Conservation (phyloP, 2,329 filamentous ascomycete genomes). For the Aureobasidium leucospermi region DNA sequence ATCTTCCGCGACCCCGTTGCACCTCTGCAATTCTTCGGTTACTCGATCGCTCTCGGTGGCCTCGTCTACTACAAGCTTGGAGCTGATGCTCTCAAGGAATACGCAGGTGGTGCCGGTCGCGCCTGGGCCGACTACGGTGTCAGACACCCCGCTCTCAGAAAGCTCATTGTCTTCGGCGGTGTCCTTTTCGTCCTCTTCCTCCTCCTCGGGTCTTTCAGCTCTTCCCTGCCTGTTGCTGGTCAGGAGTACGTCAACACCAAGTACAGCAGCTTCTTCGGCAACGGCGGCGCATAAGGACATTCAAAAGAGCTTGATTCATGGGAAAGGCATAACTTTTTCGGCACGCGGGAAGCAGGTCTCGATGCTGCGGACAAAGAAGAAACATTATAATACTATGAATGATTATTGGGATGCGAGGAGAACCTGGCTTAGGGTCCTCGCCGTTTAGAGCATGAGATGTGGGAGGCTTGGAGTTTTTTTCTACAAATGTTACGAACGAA, state of each 20-base stretch:
- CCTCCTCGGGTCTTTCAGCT: slow-evolving; percentile 49
- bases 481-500: neutral
- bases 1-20: slow-evolving; percentile 74
- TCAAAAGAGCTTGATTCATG: neutral
- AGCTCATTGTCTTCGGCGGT: slow-evolving; percentile 62
- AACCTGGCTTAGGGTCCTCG: neutral
- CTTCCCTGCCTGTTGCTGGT: slow-evolving; percentile 22
- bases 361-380: neutral
- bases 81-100: slow-evolving; percentile 74
- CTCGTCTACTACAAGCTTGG: slow-evolving; percentile 85
- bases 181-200: slow-evolving; percentile 60
- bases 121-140: slow-evolving; percentile 82
- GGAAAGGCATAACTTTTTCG: neutral
- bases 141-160: slow-evolving; percentile 68
- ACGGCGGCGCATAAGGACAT: neutral
- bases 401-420: slow-evolving; percentile 1
- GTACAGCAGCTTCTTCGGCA: slow-evolving; percentile 10
- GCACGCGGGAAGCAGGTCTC: neutral
- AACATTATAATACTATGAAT: slow-evolving; percentile 12
- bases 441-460: neutral
- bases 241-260: slow-evolving; percentile 8
- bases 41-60: slow-evolving; percentile 69
- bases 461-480: neutral
- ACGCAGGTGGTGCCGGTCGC: slow-evolving; percentile 63
- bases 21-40: slow-evolving; percentile 72